Evolutionary conservation across 2,329 filamentous ascomycete species (phyloP).

Genomic region (Onygena corvina): DNA sequence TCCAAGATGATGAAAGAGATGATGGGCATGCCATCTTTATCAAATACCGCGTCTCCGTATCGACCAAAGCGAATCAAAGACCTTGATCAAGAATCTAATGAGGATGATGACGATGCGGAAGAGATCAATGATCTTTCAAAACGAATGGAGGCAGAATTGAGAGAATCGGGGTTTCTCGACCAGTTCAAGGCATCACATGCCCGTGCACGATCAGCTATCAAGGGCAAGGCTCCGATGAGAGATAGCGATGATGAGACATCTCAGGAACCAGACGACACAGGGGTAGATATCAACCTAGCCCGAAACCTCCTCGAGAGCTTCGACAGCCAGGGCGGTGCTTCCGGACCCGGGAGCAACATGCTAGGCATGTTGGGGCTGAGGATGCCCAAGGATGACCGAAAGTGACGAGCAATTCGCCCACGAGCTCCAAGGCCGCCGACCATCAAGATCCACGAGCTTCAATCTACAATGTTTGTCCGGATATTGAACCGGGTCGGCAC

Average conservation of each 20-base stretch:
- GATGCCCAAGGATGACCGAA: conserved; percentile 62
- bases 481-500: too few relatives aligned
- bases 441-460: too few relatives aligned
- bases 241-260: conserved; percentile 19
- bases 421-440: too few relatives aligned
- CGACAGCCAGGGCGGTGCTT: conserved; percentile 73
- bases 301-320: conserved; percentile 88
- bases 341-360: conserved; percentile 78
- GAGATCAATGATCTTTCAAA: conserved; percentile 34
- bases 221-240: conserved; percentile 21
- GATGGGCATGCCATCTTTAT: conserved; percentile 56
- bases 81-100: conserved; percentile 24
- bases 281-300: conserved; percentile 76
- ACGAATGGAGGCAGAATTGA: conserved; percentile 39
- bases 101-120: conserved; percentile 44
- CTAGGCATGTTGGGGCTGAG: conserved; percentile 74
- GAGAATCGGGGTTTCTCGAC: conserved; percentile 34
- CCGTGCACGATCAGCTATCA: conserved; percentile 18
- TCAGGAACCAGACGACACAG: conserved; percentile 41
- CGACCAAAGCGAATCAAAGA: conserved; percentile 8
- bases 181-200: conserved; percentile 17
- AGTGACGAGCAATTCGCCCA: background rate
- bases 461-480: too few relatives aligned
- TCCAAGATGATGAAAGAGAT: conserved; percentile 80
- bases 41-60: conserved; percentile 17